These are phyloP conservation scores for Chalaropsis thielavioides DNA, from an alignment of 2,329 filamentous ascomycete genomes.

Conservation along the genomic window DNA sequence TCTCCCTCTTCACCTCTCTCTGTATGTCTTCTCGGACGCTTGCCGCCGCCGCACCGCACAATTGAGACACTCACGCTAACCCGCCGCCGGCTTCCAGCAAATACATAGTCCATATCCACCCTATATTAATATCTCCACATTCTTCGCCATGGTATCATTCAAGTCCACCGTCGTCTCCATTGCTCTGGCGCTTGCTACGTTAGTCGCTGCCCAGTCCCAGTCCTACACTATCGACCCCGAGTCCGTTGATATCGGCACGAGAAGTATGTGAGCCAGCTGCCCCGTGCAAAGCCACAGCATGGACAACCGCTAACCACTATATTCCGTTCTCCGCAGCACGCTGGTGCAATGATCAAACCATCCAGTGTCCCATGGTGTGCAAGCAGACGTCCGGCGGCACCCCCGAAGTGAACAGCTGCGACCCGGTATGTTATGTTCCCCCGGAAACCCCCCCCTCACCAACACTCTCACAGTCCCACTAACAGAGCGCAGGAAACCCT, in stretches of 20 bases:
- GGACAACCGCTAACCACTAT: too few relatives aligned
- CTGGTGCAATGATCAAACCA: slow-evolving; percentile 52
- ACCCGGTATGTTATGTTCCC: slow-evolving; percentile 41
- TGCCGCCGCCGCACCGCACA: too few relatives aligned
- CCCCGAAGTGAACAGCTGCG: slow-evolving; percentile 49
- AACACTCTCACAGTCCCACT: too few relatives aligned
- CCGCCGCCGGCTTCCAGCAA: neutral
- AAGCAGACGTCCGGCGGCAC: slow-evolving; percentile 39
- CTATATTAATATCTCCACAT: neutral
- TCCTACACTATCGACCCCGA: slow-evolving; percentile 45
- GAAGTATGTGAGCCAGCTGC: slow-evolving; percentile 31
- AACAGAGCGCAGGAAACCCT: slow-evolving; percentile 35
- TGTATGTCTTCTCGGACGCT: neutral
- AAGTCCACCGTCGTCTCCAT: slow-evolving; percentile 22
- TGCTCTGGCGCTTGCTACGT: slow-evolving; percentile 39
- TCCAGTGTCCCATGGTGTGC: slow-evolving; percentile 59
- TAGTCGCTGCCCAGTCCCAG: slow-evolving; percentile 39
- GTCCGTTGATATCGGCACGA: slow-evolving; percentile 37
- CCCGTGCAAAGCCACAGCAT: too few relatives aligned
- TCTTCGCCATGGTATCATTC: slow-evolving; percentile 1
- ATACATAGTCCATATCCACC: neutral
- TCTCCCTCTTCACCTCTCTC: neutral
- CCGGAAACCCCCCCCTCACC: too few relatives aligned
- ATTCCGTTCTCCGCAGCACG: slow-evolving; percentile 27
- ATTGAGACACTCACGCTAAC: neutral